phyloP scores from a whole-genome alignment of 208 protist genomes.

The Angomonas ambiguus region DNA sequence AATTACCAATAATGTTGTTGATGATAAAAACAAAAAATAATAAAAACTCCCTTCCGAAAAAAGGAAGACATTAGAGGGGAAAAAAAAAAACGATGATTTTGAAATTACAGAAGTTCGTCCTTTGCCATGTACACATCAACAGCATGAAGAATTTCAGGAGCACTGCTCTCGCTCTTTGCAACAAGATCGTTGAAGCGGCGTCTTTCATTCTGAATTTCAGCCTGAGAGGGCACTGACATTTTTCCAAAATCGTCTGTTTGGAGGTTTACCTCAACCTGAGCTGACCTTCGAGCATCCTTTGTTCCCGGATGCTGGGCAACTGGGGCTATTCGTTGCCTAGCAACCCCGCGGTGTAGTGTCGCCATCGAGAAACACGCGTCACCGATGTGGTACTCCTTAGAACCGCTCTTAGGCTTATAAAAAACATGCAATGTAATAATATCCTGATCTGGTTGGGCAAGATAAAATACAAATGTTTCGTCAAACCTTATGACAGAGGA shows the following conservation, averaged over 20 bases:
- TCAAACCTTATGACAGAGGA: slow-evolving; percentile 71
- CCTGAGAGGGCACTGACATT: slow-evolving; percentile 39
- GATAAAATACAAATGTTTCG: slow-evolving; percentile 84
- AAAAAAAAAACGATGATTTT: background rate
- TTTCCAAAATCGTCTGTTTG: slow-evolving; percentile 85
- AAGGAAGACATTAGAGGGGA: slow-evolving; percentile 2
- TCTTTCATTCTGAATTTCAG: slow-evolving; percentile 62
- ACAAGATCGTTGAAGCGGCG: slow-evolving; percentile 59
- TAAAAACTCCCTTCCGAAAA: background rate
- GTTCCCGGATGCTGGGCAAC: slow-evolving; percentile 77
- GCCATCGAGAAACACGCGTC: slow-evolving; percentile 86
- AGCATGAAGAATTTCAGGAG: slow-evolving; percentile 70
- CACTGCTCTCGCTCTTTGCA: slow-evolving; percentile 41
- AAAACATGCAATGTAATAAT: slow-evolving; percentile 88
- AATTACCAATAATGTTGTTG: background rate
- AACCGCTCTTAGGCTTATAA: slow-evolving; percentile 62
- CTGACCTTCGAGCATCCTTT: slow-evolving; percentile 54
- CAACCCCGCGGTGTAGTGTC: slow-evolving; percentile 65
- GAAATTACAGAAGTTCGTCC: slow-evolving; percentile 13
- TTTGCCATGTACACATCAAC: slow-evolving; percentile 77
- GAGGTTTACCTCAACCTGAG: slow-evolving; percentile 61
- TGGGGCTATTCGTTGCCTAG: slow-evolving; percentile 68
- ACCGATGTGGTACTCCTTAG: slow-evolving; percentile 75
- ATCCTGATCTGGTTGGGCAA: slow-evolving; percentile 84
- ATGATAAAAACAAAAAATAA: background rate